Percentiles rank a stretch among this genome's conserved stretches.
Evolutionary conservation across 2,329 filamentous ascomycete species (phyloP).

Genomic region (Cordyceps farinosa): DNA sequence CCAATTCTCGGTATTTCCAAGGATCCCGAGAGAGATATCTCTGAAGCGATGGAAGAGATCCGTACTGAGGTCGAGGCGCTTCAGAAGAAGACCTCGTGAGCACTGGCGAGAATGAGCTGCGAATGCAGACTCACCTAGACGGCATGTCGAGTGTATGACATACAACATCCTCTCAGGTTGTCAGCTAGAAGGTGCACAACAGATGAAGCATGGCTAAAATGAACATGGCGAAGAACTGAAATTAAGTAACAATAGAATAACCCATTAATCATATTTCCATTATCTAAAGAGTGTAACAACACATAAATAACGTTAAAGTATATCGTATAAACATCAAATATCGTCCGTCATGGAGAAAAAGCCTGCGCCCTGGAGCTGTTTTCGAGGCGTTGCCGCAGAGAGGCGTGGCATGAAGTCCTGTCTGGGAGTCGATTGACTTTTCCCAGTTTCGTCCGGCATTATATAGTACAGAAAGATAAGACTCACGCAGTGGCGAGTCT

Average conservation of each 20-base stretch:
- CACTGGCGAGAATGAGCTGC: background rate
- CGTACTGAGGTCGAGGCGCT: conserved; percentile 63
- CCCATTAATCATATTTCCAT: conserved; percentile 8
- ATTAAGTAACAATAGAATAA: background rate
- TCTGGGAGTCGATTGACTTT: background rate
- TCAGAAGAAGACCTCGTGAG: conserved; percentile 14
- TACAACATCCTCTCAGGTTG: background rate
- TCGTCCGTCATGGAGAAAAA: background rate
- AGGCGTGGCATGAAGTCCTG: background rate
- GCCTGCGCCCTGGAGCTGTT: background rate
- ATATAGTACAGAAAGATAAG: conserved; percentile 11
- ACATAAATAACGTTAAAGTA: conserved; percentile 7
- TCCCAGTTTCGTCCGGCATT: background rate
- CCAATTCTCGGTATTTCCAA: conserved; percentile 75
- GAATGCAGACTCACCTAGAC: background rate
- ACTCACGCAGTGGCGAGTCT: background rate
- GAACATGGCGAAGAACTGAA: background rate
- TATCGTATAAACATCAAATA: conserved; percentile 9
- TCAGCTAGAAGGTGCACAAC: background rate
- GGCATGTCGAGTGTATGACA: background rate
- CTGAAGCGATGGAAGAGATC: conserved; percentile 74
- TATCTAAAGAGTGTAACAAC: conserved; percentile 6
- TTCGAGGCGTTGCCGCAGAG: background rate
- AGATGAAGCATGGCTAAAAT: background rate
- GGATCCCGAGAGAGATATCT: conserved; percentile 71